Evolutionary conservation across 2,329 filamentous ascomycete species (phyloP), one percentile per base, ranked within the genome.

Genomic region (Trichoderma atrobrunneum): DNA sequence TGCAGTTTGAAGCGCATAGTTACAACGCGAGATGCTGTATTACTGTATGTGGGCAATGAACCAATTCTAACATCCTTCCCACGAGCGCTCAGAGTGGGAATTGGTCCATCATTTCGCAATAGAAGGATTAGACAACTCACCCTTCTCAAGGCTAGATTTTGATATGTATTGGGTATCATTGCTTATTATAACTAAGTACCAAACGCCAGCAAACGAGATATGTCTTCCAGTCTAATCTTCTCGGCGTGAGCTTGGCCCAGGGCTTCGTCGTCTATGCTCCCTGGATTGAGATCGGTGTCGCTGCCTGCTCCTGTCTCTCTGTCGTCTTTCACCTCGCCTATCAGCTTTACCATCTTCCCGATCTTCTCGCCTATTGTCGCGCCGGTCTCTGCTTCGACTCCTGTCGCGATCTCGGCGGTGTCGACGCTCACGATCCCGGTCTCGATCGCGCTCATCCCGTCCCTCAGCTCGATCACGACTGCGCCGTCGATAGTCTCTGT

Each of bases 251-350:
- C 48, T 39, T 28, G 54, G 48, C n/a, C 67, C 70, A 16, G 70
- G 72, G 26, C 64, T 68, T 5, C 72, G 70, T 26, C 70, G 70
- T 30, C 64, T 69, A n/a, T 74, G 61, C 14, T 76, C 74, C 24
- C 72, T 75, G 1, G 76, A 77, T 14, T 72, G 77, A 12, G 75
- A 78, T 12, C 74, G 73, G 34, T 72, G 59, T 7, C 73, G 60
- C 16, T 75, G 74, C 54, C 74, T 72, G 30, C 72, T 74, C 21
- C 73, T 64, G 11, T 76, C 74, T 14, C 70, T 72, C 28, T 69
- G 70, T 3, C 48, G 48, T 54, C 48, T 54, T 54, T 54, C 48
- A 5, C 21, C 62, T 34, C 43, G 63, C 48, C 30, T 66, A 8
- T 56, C 48, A 0, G 12, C 34, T 56, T 18, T 54, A 16, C 30